Conservation (phyloP, 306 rosid genomes). For the Hippophae gyantsensis region DNA sequence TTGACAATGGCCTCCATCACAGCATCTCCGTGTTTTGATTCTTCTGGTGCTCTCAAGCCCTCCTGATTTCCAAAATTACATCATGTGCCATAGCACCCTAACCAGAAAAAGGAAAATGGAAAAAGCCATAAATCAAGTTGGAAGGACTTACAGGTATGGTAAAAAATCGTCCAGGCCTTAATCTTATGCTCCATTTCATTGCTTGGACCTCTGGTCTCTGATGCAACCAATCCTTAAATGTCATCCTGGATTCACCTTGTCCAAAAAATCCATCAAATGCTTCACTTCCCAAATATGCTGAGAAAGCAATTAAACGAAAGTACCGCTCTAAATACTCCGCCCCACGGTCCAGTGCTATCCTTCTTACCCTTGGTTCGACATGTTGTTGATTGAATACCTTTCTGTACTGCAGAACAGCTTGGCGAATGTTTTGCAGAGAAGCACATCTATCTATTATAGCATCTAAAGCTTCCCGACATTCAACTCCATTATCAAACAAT, state of each 20-base stretch:
- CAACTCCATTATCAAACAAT: slow-evolving; percentile 78
- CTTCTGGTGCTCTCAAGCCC: slow-evolving; percentile 66
- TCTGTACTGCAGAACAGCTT: slow-evolving; percentile 72
- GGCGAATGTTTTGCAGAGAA: slow-evolving; percentile 83
- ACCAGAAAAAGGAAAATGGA: background rate
- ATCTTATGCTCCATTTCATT: slow-evolving; percentile 87
- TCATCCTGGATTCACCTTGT: slow-evolving; percentile 57
- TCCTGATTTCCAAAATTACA: slow-evolving; percentile 46
- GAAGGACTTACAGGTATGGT: slow-evolving; percentile 61
- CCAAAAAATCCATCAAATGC: slow-evolving; percentile 81
- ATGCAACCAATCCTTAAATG: slow-evolving; percentile 82
- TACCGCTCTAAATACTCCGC: slow-evolving; percentile 89
- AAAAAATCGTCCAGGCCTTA: slow-evolving; percentile 77
- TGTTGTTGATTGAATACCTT: slow-evolving; percentile 80
- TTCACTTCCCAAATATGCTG: slow-evolving; percentile 92
- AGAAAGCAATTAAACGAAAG: slow-evolving; percentile 85
- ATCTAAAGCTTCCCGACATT: slow-evolving; percentile 86
- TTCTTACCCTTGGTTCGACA: slow-evolving; percentile 76
- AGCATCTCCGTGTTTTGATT: slow-evolving; percentile 86
- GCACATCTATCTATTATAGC: slow-evolving; percentile 86
- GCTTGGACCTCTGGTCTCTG: slow-evolving; percentile 86
- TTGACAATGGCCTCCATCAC: slow-evolving; percentile 83
- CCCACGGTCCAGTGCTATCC: slow-evolving; percentile 81
- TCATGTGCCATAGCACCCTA: slow-evolving; percentile 8
- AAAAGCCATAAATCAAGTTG: background rate